Conservation (phyloP, 495 filamentous ascomycete genomes). For the Aspergillus incahuasiensis region DNA sequence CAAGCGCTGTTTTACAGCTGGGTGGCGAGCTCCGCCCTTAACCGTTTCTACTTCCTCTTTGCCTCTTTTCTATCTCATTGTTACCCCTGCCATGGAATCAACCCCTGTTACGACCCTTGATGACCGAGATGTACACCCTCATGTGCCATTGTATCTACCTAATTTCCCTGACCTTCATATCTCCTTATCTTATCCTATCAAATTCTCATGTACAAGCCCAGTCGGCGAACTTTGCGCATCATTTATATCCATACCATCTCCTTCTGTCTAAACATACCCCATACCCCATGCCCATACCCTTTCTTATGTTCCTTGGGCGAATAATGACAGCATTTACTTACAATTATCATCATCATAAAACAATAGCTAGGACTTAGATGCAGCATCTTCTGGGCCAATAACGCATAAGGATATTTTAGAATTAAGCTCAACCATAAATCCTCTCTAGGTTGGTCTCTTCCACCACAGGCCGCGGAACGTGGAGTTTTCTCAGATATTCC, state of each 20-base stretch:
- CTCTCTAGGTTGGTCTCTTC: too few species aligned
- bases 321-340: conserved; percentile 7
- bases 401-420: too few species aligned
- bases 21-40: conserved; percentile 41
- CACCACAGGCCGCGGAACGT: too few species aligned
- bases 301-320: conserved; percentile 11
- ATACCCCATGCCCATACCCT: conserved; percentile 11
- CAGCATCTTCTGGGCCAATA: too few species aligned
- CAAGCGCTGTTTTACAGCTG: conserved; percentile 36
- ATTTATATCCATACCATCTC: conserved; percentile 3
- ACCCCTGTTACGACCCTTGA: conserved; percentile 27
- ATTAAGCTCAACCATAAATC: too few species aligned
- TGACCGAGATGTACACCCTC: conserved; percentile 30
- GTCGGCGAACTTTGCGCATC: neutral
- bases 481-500: too few species aligned
- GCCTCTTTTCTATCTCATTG: neutral
- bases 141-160: conserved; percentile 22
- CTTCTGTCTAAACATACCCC: conserved; percentile 15
- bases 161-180: neutral
- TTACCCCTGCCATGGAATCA: conserved; percentile 1
- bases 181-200: neutral
- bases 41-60: neutral
- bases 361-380: neutral
- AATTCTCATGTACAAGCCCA: neutral
- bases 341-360: neutral